phyloP scores from a whole-genome alignment of 805 yeast species.

The Metschnikowia vanudenii region DNA sequence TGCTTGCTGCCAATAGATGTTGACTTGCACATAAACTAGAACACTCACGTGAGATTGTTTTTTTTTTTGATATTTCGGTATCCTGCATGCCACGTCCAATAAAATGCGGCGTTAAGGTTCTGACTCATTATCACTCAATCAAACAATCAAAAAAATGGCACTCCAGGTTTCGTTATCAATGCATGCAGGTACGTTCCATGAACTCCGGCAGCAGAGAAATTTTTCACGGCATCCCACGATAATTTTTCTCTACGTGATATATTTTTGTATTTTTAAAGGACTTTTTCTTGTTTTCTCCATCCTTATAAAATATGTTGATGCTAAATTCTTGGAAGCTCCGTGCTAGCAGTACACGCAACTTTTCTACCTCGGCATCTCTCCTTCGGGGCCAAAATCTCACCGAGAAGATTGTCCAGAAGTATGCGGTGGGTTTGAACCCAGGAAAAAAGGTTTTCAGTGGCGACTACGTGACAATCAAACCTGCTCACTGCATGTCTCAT shows the following conservation, averaged over 20 bases:
- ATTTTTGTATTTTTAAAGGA: too few species aligned
- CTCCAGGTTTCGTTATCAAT: slow-evolving; percentile 18
- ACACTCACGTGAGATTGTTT: neutral
- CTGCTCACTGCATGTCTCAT: slow-evolving; percentile 98
- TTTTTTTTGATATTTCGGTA: neutral
- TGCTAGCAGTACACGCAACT: slow-evolving; percentile 9
- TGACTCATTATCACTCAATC: slow-evolving; percentile 20
- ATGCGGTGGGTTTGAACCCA: slow-evolving; percentile 81
- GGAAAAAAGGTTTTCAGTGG: slow-evolving; percentile 80
- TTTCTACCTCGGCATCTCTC: slow-evolving; percentile 19
- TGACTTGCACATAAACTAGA: too few species aligned
- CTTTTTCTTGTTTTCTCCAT: neutral
- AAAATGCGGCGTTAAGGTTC: slow-evolving; percentile 17
- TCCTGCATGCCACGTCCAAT: slow-evolving; percentile 15
- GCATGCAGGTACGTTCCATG: slow-evolving; percentile 11
- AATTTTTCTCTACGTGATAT: too few species aligned
- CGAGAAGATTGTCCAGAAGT: slow-evolving; percentile 92
- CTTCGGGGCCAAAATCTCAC: slow-evolving; percentile 75
- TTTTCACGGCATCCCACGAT: slow-evolving; percentile 7
- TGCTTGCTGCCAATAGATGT: too few species aligned
- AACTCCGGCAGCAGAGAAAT: slow-evolving; percentile 6
- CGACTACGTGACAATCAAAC: slow-evolving; percentile 91
- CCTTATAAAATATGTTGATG: slow-evolving; percentile 10
- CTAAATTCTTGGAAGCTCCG: slow-evolving; percentile 10
- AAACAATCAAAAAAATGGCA: slow-evolving; percentile 4